Base-by-base conservation (phyloP, 2,329 filamentous ascomycete genomes). In the Cercospora sesami region DNA sequence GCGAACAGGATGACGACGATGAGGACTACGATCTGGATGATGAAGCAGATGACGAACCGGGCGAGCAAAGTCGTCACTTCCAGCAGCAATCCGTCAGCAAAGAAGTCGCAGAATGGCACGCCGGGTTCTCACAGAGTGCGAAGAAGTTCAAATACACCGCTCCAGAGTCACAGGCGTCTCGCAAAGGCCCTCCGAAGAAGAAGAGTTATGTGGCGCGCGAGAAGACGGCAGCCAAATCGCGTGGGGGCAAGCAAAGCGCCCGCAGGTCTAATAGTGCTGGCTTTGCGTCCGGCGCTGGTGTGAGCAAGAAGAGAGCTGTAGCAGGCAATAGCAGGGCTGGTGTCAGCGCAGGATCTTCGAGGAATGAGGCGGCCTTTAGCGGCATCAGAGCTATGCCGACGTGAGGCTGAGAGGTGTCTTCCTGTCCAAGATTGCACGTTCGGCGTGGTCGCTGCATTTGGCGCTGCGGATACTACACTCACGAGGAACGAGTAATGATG, bases 21-120 rank as follows among this genome's bases (percentile, higher is more conserved):
- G 57, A 70, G 2, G 57, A 60, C 30, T 48, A 60, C 12, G 64
- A 53, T 16, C 4, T 53, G 26, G 42, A 21, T n/a, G 57, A 61
- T 21, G 51, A 48, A 45, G 64, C 39, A 60, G 45, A 60, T 9
- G 80, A 80, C 31, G 78, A 78, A 33, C 78, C 76, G 18, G 76
- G 79, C 26, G 65, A 53, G 18, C 63, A 66, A 33, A 59, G 61
- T n/a, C 42, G 57, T 23, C 48, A 66, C 18, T 63, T 55, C 23
- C 45, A 51, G 18, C 59, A 36, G 18, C 39, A 53, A 8, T 42
- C 60, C 6, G 59, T 65, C 23, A 51, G 60, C n/a, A 57, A 66
- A 51, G 67, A 66, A 6, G 67, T 63, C 48, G 63, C 57, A 30
- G 64, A 65, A 8, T 65, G 64, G 64, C 57, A 36, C 8, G 64